A percentile compares a stretch with the other conserved stretches of the same genome.
Evolutionary conservation across 306 rosid genomes (phyloP).

Genomic region (Medicago lupulina): DNA sequence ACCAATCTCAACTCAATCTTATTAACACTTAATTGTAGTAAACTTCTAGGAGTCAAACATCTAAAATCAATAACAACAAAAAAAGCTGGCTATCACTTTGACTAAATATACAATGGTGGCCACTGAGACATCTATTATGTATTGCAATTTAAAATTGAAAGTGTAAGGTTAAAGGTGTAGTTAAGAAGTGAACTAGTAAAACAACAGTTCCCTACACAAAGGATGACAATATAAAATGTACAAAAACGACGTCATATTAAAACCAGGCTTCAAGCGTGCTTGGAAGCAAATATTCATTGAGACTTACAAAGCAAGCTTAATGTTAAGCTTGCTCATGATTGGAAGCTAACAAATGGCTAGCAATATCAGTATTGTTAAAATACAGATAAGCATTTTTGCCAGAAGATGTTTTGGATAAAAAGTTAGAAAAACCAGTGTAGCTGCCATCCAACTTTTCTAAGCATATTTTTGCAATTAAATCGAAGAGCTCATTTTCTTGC

Average conservation of each 20-base stretch:
- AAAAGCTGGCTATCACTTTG: too few relatives aligned
- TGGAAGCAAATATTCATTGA: not conserved
- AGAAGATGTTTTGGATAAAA: conserved; percentile 50
- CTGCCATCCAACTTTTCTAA: conserved; percentile 56
- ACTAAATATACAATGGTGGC: too few relatives aligned
- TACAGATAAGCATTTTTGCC: conserved; percentile 65
- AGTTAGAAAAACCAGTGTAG: conserved; percentile 60
- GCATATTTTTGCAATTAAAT: conserved; percentile 61
- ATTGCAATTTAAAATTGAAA: too few relatives aligned
- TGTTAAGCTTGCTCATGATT: conserved; percentile 22
- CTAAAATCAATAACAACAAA: too few relatives aligned
- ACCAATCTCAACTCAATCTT: too few relatives aligned
- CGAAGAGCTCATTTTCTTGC: conserved; percentile 52
- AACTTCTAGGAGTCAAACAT: too few relatives aligned
- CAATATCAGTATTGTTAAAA: conserved; percentile 44
- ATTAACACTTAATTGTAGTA: too few relatives aligned
- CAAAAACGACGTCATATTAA: not conserved
- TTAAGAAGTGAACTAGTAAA: too few relatives aligned
- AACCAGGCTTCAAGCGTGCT: not conserved
- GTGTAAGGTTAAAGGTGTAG: too few relatives aligned
- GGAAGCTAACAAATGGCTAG: conserved; percentile 10
- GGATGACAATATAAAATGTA: too few relatives aligned
- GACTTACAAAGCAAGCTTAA: not conserved
- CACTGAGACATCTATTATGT: too few relatives aligned
- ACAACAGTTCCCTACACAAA: too few relatives aligned